Base-by-base conservation (phyloP, 1,139 yeast genomes). In the Hyphopichia burtonii region DNA sequence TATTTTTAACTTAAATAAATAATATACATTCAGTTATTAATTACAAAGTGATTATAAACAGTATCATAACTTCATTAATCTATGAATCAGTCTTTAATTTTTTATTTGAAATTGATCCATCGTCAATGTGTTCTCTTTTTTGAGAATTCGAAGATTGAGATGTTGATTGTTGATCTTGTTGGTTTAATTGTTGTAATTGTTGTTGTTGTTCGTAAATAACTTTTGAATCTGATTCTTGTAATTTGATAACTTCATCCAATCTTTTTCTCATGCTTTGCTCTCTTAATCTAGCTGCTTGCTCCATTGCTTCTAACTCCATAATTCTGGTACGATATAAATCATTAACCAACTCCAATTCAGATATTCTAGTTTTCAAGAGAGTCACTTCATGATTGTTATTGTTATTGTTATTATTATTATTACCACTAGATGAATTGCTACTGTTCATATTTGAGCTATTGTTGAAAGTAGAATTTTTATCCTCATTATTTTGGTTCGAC, bases 311-410 rank as follows among this genome's bases (percentile, higher is more conserved):
- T 48, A 91, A 71, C 58, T 91, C 96, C 64, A 78, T 71, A 40
- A 91, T 87, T 52, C 96, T 78, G 4, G 93, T 80, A 51, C 88
- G 77, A 67, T 87, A 86, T 47, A 91, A 70, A 57, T 90, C 97
- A 55, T 89, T 90, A 33, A 91, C 96, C 37, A 91, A 71, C 60
- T 91, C 97, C 45, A 91, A 73, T 59, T 91, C 98, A n/a, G 88
- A 80, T 18, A 90, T 87, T 44, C 95, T 72, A 0, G 96, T 86
- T 48, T 80, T 78, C 46, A 89, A 68, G 36, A 72, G 68, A 16
- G 80, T 79, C 17, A 74, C 65, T 50, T 77, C 83, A 50, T 74
- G 78, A 7, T 47, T 44, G 28, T 51, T 47, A 40, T 46, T 52
- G 44, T 46, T 50, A 41, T 44, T 41, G 38, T 41, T 44, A 38